Evolutionary conservation across 192 early-diverging fungal species (phyloP), one percentile per base, ranked within the genome.

Genomic region (Coemansia sp.): DNA sequence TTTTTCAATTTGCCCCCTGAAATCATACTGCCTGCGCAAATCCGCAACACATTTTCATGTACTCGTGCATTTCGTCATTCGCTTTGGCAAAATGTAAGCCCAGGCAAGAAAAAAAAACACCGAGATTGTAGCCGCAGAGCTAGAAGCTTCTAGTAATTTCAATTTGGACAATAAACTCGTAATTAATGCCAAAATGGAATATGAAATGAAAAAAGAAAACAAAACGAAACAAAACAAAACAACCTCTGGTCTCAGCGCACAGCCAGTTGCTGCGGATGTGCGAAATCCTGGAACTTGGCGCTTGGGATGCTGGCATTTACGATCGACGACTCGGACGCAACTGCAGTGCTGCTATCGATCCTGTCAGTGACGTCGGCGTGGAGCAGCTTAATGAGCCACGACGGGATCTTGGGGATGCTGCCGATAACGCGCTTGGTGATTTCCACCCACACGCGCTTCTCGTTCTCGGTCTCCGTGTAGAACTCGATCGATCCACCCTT

Each of bases 401-500:
- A 76, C 13, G 81, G 81, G 38, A 83, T 79, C 68, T 83, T 77
- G 45, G 75, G 75, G 22, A 79, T 75, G 41, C 45, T 66, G 34
- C 81, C 76, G 23, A 83, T 67, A 4, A 79, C 46, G 9, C 74
- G 72, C 55, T 64, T 67, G 22, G 69, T 56, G 20, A 78, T 71
- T 58, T 75, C 67, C n/a, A 83, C 75, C 81, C 81, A 83, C 45
- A 72, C 67, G 32, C 69, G 71, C 58, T 83, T 83, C 59, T 83
- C 76, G 19, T 50, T 33, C 41, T 78, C 75, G 4, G 75, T 41
- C 45, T 78, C 75, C 0, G 76, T 73, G 65, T 83, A 83, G 35
- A 83, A 83, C 61, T 83, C 81, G 57, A 83, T 74, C 20, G 58
- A 68, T 1, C 74, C 79, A 15, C 68, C 75, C 46, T 69, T 61